Conservation (phyloP, 2,329 filamentous ascomycete genomes). For the Truncatella angustata region DNA sequence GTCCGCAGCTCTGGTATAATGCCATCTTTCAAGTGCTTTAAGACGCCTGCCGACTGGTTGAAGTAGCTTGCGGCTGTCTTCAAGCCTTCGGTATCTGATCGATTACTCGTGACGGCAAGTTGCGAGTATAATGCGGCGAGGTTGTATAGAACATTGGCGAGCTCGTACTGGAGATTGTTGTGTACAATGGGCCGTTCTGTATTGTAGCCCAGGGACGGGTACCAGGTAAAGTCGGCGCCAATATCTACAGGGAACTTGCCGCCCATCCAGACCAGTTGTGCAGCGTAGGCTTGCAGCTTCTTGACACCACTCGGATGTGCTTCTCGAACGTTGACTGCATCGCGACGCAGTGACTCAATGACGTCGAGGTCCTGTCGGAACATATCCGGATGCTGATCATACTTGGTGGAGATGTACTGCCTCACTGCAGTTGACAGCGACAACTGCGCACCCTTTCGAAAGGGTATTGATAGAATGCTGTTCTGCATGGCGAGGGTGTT, state of each 20-base stretch:
- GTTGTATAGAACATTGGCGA: slow-evolving; percentile 91
- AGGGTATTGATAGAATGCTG: slow-evolving; percentile 77
- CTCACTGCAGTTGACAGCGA: slow-evolving; percentile 81
- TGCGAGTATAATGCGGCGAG: slow-evolving; percentile 92
- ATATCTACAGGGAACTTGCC: slow-evolving; percentile 97
- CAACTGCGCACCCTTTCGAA: slow-evolving; percentile 79
- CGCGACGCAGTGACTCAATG: slow-evolving; percentile 78
- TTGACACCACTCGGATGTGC: slow-evolving; percentile 82
- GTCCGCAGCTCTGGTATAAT: slow-evolving; percentile 81
- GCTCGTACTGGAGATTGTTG: slow-evolving; percentile 74
- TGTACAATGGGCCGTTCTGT: slow-evolving; percentile 67
- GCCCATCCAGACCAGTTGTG: slow-evolving; percentile 87
- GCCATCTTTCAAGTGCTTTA: slow-evolving; percentile 72
- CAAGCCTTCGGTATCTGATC: slow-evolving; percentile 75
- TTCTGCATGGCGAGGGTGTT: slow-evolving; percentile 24
- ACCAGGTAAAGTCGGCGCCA: slow-evolving; percentile 95
- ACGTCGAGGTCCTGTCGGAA: slow-evolving; percentile 82
- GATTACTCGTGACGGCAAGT: slow-evolving; percentile 77
- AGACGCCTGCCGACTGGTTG: slow-evolving; percentile 79
- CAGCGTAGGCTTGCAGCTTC: slow-evolving; percentile 88
- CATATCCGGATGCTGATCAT: slow-evolving; percentile 98
- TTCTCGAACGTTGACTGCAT: slow-evolving; percentile 87
- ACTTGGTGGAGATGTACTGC: slow-evolving; percentile 95
- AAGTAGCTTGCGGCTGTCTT: slow-evolving; percentile 90
- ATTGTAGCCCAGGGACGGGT: slow-evolving; percentile 89